Evolutionary conservation across 2,329 filamentous ascomycete species (phyloP), one percentile per base, ranked within the genome.

Genomic region (Hypoxylon sp.): DNA sequence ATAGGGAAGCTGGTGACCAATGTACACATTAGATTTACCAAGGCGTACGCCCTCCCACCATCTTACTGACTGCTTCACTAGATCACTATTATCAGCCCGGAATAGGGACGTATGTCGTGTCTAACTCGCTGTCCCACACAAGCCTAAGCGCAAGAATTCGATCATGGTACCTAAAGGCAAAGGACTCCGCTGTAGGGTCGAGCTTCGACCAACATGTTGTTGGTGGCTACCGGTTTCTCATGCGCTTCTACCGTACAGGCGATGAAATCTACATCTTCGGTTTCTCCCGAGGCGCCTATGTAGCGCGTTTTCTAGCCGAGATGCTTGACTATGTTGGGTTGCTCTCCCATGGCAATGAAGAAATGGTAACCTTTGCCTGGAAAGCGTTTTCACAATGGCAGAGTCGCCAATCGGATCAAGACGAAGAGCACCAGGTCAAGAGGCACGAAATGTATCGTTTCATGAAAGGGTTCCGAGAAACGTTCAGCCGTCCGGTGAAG

Each of bases 261-360:
- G 87, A 90, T 67, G 85, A 89, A 65, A 91, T 92, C 37, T 92
- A 89, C 76, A 88, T 93, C 80, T 92, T 93, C 66, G 91, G 91
- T 0, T 94, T 93, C 80, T 91, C 88, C 47, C 87, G 91, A 19
- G 91, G 91, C 17, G 86, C 91, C 1, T 93, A 93, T 74, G 91
- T 92, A 47, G 91, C 91, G 0, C 87, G 91, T 2, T 93, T 93
- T 74, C 81, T 94, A 0, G 92, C 93, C 0, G 92, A 96, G 76
- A 95, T 95, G 93, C 85, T 96, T 5, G 92, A 96, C 74, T 90
- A 92, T 72, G 90, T 96, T 60, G 93, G 94, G 1, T 84, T 97
- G 0, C 84, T 97, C 13, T 91, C 90, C 11, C 90, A 92, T 57
- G 93, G 93, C 10, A 97, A 97, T 73, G 92, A 97, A 75, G 93